Evolutionary conservation across 371 early-diverging fungal genomes (phyloP).

Genomic region (Zychaea mexicana): DNA sequence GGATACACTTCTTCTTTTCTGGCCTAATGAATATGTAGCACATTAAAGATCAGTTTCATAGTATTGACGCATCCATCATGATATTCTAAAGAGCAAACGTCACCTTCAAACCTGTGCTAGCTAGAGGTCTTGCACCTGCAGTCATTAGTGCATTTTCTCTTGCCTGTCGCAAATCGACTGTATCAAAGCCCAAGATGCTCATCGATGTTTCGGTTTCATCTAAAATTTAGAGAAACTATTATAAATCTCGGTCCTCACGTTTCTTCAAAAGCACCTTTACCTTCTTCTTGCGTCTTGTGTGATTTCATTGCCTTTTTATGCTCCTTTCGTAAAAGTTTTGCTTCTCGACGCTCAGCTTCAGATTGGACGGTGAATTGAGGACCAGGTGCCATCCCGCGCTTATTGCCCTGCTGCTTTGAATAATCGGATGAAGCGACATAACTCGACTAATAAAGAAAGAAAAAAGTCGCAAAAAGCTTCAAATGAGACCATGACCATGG

Average conservation of each 20-base stretch:
- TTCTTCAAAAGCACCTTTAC: too few species aligned
- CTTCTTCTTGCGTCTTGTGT: not conserved
- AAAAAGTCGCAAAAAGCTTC: too few species aligned
- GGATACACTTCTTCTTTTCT: conserved; percentile 48
- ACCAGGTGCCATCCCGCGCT: conserved; percentile 31
- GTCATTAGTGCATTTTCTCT: conserved; percentile 56
- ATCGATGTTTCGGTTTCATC: conserved; percentile 55
- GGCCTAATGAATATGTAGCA: too few species aligned
- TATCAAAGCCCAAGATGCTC: conserved; percentile 58
- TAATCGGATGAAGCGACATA: conserved; percentile 20
- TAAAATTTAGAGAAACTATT: too few species aligned
- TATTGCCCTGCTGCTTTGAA: conserved; percentile 18
- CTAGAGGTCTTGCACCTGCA: conserved; percentile 40
- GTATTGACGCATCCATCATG: too few species aligned
- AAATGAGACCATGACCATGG: not conserved
- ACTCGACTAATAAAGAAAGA: conserved; percentile 19
- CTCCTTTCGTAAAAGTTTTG: conserved; percentile 72
- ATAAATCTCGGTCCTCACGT: too few species aligned
- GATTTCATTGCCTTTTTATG: conserved; percentile 57
- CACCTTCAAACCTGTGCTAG: conserved; percentile 42
- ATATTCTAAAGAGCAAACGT: too few species aligned
- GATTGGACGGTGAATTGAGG: conserved; percentile 74
- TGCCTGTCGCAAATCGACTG: conserved; percentile 49
- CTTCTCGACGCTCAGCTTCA: conserved; percentile 65
- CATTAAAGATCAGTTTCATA: too few species aligned